Evolutionary conservation across 129 eudicot species (phyloP).

Genomic region (Gnaphalium uliginosum): DNA sequence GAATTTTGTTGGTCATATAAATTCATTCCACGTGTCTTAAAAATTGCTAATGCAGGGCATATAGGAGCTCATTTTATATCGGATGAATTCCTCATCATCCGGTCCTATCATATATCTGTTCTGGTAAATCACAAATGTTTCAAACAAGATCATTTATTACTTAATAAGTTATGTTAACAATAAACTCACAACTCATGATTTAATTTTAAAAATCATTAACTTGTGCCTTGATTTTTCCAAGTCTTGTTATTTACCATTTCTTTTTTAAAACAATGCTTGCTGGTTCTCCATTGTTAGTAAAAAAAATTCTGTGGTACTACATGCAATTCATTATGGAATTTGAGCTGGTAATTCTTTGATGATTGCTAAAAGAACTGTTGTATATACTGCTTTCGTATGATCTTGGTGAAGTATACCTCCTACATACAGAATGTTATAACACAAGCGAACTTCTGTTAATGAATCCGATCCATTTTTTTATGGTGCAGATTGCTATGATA

Average conservation of each 20-base stretch:
- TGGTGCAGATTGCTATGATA: conserved; percentile 54
- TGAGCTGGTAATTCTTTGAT: conserved; percentile 5
- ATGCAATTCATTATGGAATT: conserved; percentile 2
- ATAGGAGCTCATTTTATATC: neutral
- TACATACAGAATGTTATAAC: neutral
- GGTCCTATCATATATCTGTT: neutral
- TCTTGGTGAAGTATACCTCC: neutral
- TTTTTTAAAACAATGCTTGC: neutral
- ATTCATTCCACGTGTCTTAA: neutral
- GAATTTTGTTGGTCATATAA: neutral
- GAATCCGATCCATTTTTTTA: conserved; percentile 19
- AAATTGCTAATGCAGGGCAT: neutral
- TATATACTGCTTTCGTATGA: conserved; percentile 14
- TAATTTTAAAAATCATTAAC: neutral
- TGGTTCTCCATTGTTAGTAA: neutral
- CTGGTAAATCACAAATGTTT: neutral
- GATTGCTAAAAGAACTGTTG: neutral
- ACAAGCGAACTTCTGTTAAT: conserved; percentile 6
- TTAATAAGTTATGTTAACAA: neutral
- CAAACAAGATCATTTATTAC: neutral
- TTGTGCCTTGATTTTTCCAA: neutral
- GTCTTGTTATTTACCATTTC: conserved; percentile 7
- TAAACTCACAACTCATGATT: neutral
- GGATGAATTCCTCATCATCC: neutral
- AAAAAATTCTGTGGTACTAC: neutral